Evolutionary conservation across 2,329 filamentous ascomycete genomes (phyloP), one percentile per base, ranked within the genome.

Genomic region (Cryphonectria japonica): DNA sequence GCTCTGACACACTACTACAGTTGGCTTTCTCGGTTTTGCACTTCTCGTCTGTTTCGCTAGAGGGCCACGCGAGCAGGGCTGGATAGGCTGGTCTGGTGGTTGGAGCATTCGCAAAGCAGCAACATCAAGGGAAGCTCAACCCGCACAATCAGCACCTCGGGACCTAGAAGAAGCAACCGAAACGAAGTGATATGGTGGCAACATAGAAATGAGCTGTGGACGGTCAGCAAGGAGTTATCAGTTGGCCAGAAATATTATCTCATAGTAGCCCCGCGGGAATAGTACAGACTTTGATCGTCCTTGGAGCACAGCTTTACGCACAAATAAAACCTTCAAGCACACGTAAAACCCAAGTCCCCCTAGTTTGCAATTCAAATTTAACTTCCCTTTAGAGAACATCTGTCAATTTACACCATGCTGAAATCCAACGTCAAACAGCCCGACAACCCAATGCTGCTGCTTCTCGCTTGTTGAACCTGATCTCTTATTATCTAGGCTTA

Each of bases 51-150:
- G 78, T 32, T 50, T 83, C 5, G 76, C 75, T 2, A 76, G 82
- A 6, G 83, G 82, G 0, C 83, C 83, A 8, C 78, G 79, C 16
- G 82, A 84, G 70, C 81, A 74, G 0, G 76, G 80, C 0, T 83
- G 82, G 83, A 29, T 83, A 7, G 83, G 83, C 3, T 84, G 83
- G 83, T 77, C 75, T 9, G 81, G 82, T 13, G 82, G 82, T 0
- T 84, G 83, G 83, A 74, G 75, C 8, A 76, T 82, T 29, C 70
- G 76, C 1, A 75, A 76, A 29, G 76, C 77, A 52, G 32, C 37
- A 11, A 62, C 67, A 22, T 22, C 46, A 26, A 52, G 29, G 50
- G 60, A 39, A 11, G 65, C 29, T 26, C 19, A 64, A 59, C 43
- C 46, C 16, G 43, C 6, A 46, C 2, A 6, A 32, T 2, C 14